phyloP scores from a whole-genome alignment of 164 flowering plant genomes.

The Annona cherimola region DNA sequence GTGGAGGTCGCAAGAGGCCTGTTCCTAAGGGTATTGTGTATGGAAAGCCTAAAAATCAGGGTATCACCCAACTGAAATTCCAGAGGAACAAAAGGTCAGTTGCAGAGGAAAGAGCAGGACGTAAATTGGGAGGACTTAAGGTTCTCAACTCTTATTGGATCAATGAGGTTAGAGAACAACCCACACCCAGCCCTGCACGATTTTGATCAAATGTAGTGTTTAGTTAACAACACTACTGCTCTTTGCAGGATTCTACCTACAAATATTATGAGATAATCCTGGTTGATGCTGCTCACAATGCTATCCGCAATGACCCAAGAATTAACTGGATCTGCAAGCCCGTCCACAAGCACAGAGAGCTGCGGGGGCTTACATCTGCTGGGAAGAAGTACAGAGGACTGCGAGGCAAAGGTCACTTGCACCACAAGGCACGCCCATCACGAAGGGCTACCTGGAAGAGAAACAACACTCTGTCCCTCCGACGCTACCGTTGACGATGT shows the following conservation, averaged over 20 bases:
- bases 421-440: slow-evolving; percentile 45
- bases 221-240: neutral
- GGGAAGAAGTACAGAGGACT: slow-evolving; percentile 54
- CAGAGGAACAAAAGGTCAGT: slow-evolving; percentile 74
- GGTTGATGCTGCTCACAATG: slow-evolving; percentile 60
- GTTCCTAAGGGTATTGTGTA: slow-evolving; percentile 75
- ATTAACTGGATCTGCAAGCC: slow-evolving; percentile 57
- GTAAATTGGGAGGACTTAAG: slow-evolving; percentile 71
- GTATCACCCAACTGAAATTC: slow-evolving; percentile 65
- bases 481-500: slow-evolving; percentile 50
- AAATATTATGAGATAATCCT: slow-evolving; percentile 65
- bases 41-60: slow-evolving; percentile 73
- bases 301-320: slow-evolving; percentile 66
- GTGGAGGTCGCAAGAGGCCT: slow-evolving; percentile 80
- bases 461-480: slow-evolving; percentile 67
- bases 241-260: slow-evolving; percentile 55
- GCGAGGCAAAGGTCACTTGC: slow-evolving; percentile 43
- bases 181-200: neutral
- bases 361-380: slow-evolving; percentile 48
- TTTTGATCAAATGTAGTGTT: neutral
- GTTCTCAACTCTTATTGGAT: slow-evolving; percentile 82
- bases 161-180: slow-evolving; percentile 45
- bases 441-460: slow-evolving; percentile 78
- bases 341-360: slow-evolving; percentile 54
- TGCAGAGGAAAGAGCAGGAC: slow-evolving; percentile 77